A percentile compares a stretch with the other conserved stretches of the same genome.
phyloP scores from a whole-genome alignment of 1,284 basidiomycete species.

The Sanguinoderma infundibulare region DNA sequence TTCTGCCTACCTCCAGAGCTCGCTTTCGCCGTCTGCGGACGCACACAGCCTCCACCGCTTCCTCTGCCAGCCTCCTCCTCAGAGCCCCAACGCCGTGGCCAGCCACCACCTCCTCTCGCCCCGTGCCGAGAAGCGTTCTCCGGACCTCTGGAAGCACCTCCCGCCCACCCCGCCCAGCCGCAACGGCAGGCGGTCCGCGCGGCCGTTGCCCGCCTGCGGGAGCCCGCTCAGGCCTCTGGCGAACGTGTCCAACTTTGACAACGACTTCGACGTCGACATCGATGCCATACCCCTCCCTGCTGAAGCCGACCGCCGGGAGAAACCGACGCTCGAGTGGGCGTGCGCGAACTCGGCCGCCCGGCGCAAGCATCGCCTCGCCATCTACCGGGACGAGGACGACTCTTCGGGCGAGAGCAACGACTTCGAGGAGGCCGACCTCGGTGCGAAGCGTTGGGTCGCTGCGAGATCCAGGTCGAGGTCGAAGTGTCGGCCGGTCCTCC shows the following conservation, averaged over 20 bases:
- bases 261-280: too few species aligned
- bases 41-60: neutral
- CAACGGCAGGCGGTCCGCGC: neutral
- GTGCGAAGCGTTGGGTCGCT: neutral
- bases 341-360: constrained; percentile 46
- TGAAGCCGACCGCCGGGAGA: neutral
- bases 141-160: constrained; percentile 29
- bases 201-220: neutral
- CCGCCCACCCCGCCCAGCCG: constrained; percentile 23
- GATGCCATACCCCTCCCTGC: too few species aligned
- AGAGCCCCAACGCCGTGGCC: too few species aligned
- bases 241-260: neutral
- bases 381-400: constrained; percentile 28
- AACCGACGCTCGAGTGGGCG: constrained; percentile 51
- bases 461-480: too few species aligned
- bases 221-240: neutral
- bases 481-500: constrained; percentile 1
- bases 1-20: neutral
- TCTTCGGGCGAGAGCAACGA: constrained; percentile 21
- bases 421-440: constrained; percentile 14
- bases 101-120: constrained; percentile 5
- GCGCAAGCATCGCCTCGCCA: constrained; percentile 25
- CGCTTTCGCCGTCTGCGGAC: neutral
- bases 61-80: neutral
- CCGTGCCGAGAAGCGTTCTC: constrained; percentile 5